Conservation (phyloP, 176 grass and related monocot species). For the Carex kokanica region DNA sequence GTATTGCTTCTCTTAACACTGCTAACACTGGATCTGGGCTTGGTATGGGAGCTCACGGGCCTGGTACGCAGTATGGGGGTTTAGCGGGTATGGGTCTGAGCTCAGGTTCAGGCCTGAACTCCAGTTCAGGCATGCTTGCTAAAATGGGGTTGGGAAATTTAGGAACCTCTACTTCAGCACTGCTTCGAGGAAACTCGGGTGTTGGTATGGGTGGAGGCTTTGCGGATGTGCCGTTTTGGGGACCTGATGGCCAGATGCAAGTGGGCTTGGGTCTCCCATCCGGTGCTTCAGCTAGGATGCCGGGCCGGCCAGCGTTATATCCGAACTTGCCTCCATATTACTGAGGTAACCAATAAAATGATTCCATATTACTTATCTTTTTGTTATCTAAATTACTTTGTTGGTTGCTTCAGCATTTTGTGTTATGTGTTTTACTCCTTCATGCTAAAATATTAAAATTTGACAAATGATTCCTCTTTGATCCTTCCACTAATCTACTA, state of each 20-base stretch:
- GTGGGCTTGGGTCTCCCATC: slow-evolving; percentile 64
- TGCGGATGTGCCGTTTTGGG: neutral
- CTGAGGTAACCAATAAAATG: slow-evolving; percentile 55
- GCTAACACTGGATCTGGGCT: slow-evolving; percentile 40
- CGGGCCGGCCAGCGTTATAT: slow-evolving; percentile 60
- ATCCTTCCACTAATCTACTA: neutral
- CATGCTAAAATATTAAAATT: neutral
- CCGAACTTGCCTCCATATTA: slow-evolving; percentile 81
- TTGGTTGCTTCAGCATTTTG: neutral
- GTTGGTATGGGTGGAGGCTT: slow-evolving; percentile 42
- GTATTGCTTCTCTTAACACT: slow-evolving; percentile 40
- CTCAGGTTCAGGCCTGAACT: too few species aligned
- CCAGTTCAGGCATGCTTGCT: slow-evolving; percentile 17
- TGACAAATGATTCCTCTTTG: neutral
- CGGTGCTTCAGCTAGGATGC: slow-evolving; percentile 48
- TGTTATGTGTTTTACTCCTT: neutral
- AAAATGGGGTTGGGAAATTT: slow-evolving; percentile 26
- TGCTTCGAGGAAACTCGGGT: slow-evolving; percentile 68
- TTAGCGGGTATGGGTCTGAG: slow-evolving; percentile 22
- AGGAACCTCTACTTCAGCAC: slow-evolving; percentile 1
- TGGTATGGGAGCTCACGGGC: slow-evolving; percentile 54
- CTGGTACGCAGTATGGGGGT: slow-evolving; percentile 54
- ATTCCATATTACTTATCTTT: neutral
- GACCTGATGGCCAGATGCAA: slow-evolving; percentile 49
- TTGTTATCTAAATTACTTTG: neutral